Percentiles rank a stretch among this genome's conserved stretches.
These are phyloP conservation scores for Ananas comosus DNA, from an alignment of 176 grass and related monocot genomes.

Conservation along the genomic window DNA sequence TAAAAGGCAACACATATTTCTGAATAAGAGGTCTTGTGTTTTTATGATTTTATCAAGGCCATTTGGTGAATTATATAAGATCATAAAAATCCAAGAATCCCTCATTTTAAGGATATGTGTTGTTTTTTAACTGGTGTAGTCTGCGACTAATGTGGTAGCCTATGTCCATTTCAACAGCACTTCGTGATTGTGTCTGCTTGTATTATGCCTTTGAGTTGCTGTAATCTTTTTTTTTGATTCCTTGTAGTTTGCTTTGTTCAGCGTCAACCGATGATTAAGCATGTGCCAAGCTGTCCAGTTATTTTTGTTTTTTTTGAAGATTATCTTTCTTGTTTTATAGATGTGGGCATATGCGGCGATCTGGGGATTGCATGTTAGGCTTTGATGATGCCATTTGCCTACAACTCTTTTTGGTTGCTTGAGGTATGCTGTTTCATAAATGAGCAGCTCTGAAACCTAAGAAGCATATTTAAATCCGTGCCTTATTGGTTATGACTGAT, in stretches of 20 bases:
- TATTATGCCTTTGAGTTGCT: background rate
- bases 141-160: too few species aligned
- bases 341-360: constrained; percentile 38
- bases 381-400: constrained; percentile 39
- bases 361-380: constrained; percentile 49
- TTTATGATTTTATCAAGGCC: too few species aligned
- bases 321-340: constrained; percentile 48
- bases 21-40: too few species aligned
- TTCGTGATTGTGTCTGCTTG: background rate
- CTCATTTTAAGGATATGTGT: too few species aligned
- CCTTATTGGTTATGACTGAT: constrained; percentile 34
- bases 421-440: constrained; percentile 35
- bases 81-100: too few species aligned
- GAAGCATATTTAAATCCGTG: constrained; percentile 29
- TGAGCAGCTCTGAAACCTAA: constrained; percentile 40
- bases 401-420: constrained; percentile 13
- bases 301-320: constrained; percentile 39
- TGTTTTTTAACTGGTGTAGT: too few species aligned
- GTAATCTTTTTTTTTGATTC: background rate
- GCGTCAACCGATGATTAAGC: background rate
- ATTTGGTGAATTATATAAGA: too few species aligned
- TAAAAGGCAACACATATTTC: too few species aligned
- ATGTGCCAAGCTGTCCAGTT: constrained; percentile 19
- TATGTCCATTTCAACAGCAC: background rate
- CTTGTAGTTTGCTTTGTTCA: background rate